Conservation (phyloP, 1,139 yeast genomes). For the Scheffersomyces stambukii region DNA sequence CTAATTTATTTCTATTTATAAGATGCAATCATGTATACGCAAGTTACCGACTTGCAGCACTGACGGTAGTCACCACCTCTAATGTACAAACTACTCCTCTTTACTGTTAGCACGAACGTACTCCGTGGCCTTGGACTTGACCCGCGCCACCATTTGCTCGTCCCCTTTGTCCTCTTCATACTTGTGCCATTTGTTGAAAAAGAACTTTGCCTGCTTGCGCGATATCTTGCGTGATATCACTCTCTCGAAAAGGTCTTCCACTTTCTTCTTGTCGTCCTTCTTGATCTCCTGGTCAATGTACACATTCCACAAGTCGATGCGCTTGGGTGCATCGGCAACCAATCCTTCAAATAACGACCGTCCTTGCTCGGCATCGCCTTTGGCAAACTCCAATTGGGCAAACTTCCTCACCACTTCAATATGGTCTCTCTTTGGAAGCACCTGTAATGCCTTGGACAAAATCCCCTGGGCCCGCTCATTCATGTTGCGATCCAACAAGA, state of each 20-base stretch:
- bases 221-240: constrained; percentile 63
- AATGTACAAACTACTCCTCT: constrained; percentile 7
- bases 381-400: constrained; percentile 80
- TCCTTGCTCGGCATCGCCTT: constrained; percentile 92
- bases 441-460: constrained; percentile 67
- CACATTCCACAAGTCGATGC: constrained; percentile 92
- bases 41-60: too few relatives aligned
- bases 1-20: too few relatives aligned
- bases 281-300: constrained; percentile 91
- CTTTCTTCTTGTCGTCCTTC: constrained; percentile 60
- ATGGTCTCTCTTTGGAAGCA: constrained; percentile 72
- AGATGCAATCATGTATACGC: too few relatives aligned
- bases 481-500: constrained; percentile 57
- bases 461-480: constrained; percentile 63
- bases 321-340: constrained; percentile 83
- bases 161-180: constrained; percentile 72
- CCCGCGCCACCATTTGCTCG: constrained; percentile 71
- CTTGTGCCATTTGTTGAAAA: constrained; percentile 87
- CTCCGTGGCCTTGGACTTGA: constrained; percentile 88
- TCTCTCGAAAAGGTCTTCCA: constrained; percentile 79
- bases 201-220: constrained; percentile 92
- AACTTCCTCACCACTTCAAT: constrained; percentile 80
- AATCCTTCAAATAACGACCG: constrained; percentile 92
- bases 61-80: too few relatives aligned
- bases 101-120: constrained; percentile 40